phyloP scores from a whole-genome alignment of 2,329 filamentous ascomycete genomes.

The Xylariomycetidae sp. region DNA sequence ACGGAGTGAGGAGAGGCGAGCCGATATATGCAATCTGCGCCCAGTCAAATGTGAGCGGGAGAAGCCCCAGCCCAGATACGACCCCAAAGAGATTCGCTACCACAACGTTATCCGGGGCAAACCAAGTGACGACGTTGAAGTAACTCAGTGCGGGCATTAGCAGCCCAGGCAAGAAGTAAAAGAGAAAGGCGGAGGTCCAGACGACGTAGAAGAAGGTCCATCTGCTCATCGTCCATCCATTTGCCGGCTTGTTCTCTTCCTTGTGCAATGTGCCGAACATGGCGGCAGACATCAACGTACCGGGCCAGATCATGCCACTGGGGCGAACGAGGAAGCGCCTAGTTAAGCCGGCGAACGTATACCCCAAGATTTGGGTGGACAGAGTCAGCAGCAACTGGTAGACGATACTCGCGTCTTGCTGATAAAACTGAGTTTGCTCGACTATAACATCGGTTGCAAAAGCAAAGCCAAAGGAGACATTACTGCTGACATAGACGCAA shows the following conservation, averaged over 20 bases:
- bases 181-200: conserved; percentile 64
- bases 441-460: conserved; percentile 88
- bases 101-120: conserved; percentile 79
- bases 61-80: conserved; percentile 74
- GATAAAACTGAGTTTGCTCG: conserved; percentile 84
- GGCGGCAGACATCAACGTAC: conserved; percentile 78
- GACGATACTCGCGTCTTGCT: conserved; percentile 67
- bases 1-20: conserved; percentile 75
- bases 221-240: conserved; percentile 75
- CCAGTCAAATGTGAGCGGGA: conserved; percentile 88
- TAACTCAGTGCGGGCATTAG: conserved; percentile 81
- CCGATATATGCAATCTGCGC: conserved; percentile 85
- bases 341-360: conserved; percentile 78
- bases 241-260: conserved; percentile 73
- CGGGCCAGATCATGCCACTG: conserved; percentile 87
- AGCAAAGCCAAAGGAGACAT: conserved; percentile 83
- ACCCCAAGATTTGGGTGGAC: conserved; percentile 81
- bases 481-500: conserved; percentile 84
- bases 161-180: conserved; percentile 81
- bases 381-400: conserved; percentile 81
- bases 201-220: conserved; percentile 80
- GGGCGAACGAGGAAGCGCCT: conserved; percentile 77
- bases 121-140: conserved; percentile 86
- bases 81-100: conserved; percentile 83
- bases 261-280: conserved; percentile 87